Percentiles rank a stretch among this genome's conserved stretches.
Conservation (phyloP, 257 asterid species). For the Parsonsia alboflavescens region DNA sequence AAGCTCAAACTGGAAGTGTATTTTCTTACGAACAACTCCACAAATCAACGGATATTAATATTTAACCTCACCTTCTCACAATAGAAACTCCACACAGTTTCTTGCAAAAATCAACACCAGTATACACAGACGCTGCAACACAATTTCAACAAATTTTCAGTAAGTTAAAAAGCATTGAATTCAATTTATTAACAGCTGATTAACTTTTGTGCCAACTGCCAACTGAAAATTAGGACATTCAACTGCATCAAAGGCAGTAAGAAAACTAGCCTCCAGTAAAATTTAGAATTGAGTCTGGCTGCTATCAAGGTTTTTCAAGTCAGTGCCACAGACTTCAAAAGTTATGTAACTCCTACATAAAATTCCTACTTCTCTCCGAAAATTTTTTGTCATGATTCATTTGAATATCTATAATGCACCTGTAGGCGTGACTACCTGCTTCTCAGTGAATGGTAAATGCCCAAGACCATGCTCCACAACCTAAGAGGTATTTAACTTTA, state of each 20-base stretch:
- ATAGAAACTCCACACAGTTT: constrained; percentile 97
- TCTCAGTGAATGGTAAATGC: constrained; percentile 94
- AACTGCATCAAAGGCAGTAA: background rate
- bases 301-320: background rate
- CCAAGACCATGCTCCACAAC: constrained; percentile 99
- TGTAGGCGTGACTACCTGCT: constrained; percentile 92
- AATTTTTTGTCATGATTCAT: too few species aligned
- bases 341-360: background rate
- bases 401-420: constrained; percentile 34
- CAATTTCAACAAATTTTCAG: constrained; percentile 2
- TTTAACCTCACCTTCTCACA: constrained; percentile 70
- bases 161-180: background rate
- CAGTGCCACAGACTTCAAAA: background rate
- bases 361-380: background rate
- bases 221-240: background rate
- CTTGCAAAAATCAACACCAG: constrained; percentile 99
- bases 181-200: background rate
- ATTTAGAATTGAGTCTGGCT: background rate
- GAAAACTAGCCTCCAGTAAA: background rate
- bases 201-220: background rate
- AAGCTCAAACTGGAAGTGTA: background rate
- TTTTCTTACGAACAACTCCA: background rate
- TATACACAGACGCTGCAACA: constrained; percentile 71
- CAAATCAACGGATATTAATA: background rate
- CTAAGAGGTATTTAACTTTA: constrained; percentile 34